Evolutionary conservation across 2,329 filamentous ascomycete genomes (phyloP), one percentile per base, ranked within the genome.

Genomic region (Beauveria sp.): DNA sequence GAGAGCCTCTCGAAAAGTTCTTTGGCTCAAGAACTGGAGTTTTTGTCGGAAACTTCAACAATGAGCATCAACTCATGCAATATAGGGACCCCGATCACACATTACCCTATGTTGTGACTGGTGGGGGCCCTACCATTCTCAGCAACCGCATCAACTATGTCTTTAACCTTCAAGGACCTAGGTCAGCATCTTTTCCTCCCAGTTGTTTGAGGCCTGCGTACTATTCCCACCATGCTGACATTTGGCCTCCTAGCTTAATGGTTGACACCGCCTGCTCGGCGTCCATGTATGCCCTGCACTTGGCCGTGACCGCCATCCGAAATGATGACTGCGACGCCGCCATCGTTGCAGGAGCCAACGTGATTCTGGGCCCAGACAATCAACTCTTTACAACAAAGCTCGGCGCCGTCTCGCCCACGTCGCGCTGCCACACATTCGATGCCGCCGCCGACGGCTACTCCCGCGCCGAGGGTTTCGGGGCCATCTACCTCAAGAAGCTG

Each of bases 381-480:
- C 42, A 45, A 3, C 10, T 46, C 10, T n/a, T 28, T 9, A 56
- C 42, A 45, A 34, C 53, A 18, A 45, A 56, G 16, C 40, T 56
- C 3, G 53, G 53, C 22, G 12, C n/a, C 3, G 12, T 56, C n/a
- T 56, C 53, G 3, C 42, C 54, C 3, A 34, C 24, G 5, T 28
- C 42, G 5, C 12, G 28, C 7, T 58, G 55, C 43, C 42, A 40
- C 16, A 18, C 42, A 1, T 79, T 73, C 63, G 80, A 80, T 63
- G 64, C 66, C 7, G 66, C 66, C 16, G 80, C 73, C 1, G 73
- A 74, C 61, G 81, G 81, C 1, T 83, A 81, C 65, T 76, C 71
- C 0, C 72, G 79, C 8, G 80, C 78, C 2, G 81, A 83, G 65
- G 80, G 79, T 5, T 67, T 75, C 20, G 74, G 69, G 1, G 69